phyloP scores from a whole-genome alignment of 345 rosid genomes.

The Anastatica hierochuntica region DNA sequence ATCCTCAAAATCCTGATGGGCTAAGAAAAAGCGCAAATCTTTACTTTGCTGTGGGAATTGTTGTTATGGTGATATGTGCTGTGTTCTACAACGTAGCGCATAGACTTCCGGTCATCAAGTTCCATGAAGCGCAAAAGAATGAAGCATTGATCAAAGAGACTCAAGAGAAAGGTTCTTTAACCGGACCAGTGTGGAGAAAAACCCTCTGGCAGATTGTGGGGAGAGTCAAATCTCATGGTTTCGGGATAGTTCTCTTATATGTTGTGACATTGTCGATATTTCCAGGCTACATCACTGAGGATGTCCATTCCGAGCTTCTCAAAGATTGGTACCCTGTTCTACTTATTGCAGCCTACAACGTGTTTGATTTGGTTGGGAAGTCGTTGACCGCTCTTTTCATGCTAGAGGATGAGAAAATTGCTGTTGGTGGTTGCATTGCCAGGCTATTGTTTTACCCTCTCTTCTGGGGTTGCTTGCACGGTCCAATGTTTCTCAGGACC shows the following conservation, averaged over 20 bases:
- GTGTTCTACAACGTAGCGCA: constrained; percentile 63
- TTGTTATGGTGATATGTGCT: constrained; percentile 61
- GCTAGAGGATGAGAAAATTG: constrained; percentile 50
- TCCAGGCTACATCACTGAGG: constrained; percentile 90
- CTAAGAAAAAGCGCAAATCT: constrained; percentile 72
- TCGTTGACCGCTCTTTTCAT: constrained; percentile 61
- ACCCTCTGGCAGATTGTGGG: constrained; percentile 48
- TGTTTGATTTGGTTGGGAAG: constrained; percentile 88
- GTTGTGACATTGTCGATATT: constrained; percentile 72
- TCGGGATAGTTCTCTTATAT: constrained; percentile 57
- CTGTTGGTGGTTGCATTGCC: constrained; percentile 52
- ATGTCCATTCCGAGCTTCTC: constrained; percentile 67
- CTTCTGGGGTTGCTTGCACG: constrained; percentile 74
- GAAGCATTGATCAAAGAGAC: constrained; percentile 48
- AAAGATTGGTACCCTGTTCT: constrained; percentile 79
- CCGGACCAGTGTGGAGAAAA: constrained; percentile 56
- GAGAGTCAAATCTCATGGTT: constrained; percentile 63
- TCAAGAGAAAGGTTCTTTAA: constrained; percentile 38
- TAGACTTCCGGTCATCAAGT: constrained; percentile 71
- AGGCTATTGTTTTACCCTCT: constrained; percentile 84
- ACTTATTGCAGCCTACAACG: constrained; percentile 67
- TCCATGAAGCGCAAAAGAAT: constrained; percentile 48
- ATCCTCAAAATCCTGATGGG: constrained; percentile 59
- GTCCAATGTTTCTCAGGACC: constrained; percentile 63
- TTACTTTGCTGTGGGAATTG: constrained; percentile 64